These are phyloP conservation scores for Phytophthora pistaciae DNA, from an alignment of 352 stramenopile species.

Conservation along the genomic window DNA sequence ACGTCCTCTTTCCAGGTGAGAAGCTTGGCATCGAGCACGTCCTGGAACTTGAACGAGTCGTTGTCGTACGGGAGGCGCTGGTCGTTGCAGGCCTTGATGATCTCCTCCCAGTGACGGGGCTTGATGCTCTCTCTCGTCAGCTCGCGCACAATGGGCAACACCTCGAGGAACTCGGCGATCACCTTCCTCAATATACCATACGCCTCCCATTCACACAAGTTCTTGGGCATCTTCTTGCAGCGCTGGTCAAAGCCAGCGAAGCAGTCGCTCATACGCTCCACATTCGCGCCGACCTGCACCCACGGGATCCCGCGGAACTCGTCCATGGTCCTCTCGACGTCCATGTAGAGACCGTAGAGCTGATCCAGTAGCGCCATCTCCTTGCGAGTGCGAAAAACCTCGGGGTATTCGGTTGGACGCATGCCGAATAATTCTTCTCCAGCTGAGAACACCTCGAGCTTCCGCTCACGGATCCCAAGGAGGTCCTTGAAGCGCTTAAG, in stretches of 20 bases:
- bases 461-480: conserved; percentile 75
- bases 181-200: conserved; percentile 81
- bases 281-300: conserved; percentile 58
- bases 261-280: conserved; percentile 73
- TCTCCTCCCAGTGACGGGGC: conserved; percentile 87
- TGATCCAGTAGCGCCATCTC: conserved; percentile 88
- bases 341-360: conserved; percentile 91
- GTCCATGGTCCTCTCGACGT: conserved; percentile 83
- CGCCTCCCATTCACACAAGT: conserved; percentile 87
- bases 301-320: conserved; percentile 73
- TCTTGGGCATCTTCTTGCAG: conserved; percentile 88
- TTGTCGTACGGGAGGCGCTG: conserved; percentile 68
- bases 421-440: conserved; percentile 93
- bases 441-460: conserved; percentile 88
- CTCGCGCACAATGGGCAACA: conserved; percentile 87
- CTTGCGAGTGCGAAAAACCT: conserved; percentile 90
- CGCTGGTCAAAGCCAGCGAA: conserved; percentile 71
- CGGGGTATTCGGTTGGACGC: conserved; percentile 75
- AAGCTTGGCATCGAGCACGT: conserved; percentile 84
- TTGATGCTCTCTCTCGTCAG: conserved; percentile 90
- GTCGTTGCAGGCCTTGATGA: conserved; percentile 61
- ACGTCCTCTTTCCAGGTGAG: conserved; percentile 84
- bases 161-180: conserved; percentile 86
- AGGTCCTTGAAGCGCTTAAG: conserved; percentile 90
- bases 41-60: conserved; percentile 79